Evolutionary conservation across 257 asterid genomes (phyloP).

Genomic region (Petrea volubilis): DNA sequence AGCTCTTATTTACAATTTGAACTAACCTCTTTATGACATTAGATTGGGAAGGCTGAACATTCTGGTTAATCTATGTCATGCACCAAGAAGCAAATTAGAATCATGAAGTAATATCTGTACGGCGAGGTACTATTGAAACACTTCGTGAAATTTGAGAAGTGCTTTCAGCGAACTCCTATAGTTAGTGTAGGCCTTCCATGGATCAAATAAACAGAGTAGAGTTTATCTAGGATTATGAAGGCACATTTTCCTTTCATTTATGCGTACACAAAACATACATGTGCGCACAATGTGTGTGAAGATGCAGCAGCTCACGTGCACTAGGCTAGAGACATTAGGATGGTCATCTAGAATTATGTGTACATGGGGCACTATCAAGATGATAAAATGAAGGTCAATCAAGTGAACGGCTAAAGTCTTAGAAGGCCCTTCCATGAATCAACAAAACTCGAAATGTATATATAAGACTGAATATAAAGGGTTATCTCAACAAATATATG

Average conservation of each 20-base stretch:
- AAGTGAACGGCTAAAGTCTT: too few species aligned
- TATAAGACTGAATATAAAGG: too few species aligned
- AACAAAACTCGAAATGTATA: too few species aligned
- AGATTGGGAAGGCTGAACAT: not conserved
- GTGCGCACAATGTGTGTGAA: not conserved
- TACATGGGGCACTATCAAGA: too few species aligned
- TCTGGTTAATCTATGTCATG: not conserved
- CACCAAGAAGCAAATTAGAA: not conserved
- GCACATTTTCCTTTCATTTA: not conserved
- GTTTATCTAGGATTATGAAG: constrained; percentile 34
- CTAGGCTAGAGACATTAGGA: not conserved
- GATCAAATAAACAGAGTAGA: constrained; percentile 48
- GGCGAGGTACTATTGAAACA: constrained; percentile 53
- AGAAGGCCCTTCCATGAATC: too few species aligned
- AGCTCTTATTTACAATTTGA: not conserved
- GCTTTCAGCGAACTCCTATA: constrained; percentile 50
- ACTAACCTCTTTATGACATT: not conserved
- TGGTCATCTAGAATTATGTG: too few species aligned
- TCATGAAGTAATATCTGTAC: constrained; percentile 15
- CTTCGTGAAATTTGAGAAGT: constrained; percentile 33
- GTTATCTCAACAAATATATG: too few species aligned
- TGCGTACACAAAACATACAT: not conserved
- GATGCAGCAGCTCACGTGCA: not conserved
- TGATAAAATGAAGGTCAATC: too few species aligned
- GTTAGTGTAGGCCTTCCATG: constrained; percentile 51